A percentile compares a stretch with the other conserved stretches of the same genome.
Evolutionary conservation across 2,329 filamentous ascomycete genomes (phyloP).

Genomic region (Neofusicoccum ribis): DNA sequence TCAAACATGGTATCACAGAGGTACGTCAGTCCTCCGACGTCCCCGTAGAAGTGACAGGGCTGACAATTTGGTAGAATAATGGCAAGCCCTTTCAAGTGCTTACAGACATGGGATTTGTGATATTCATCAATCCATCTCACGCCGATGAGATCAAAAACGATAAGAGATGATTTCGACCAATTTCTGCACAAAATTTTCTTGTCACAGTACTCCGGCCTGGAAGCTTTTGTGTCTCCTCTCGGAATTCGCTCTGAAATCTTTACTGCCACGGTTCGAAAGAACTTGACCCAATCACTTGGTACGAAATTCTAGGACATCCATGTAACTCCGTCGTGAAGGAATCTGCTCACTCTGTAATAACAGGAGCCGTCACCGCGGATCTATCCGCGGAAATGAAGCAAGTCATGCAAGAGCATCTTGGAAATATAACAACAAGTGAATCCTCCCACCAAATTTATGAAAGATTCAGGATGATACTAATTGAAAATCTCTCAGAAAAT

Average conservation of each 20-base stretch:
- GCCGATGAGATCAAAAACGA: not conserved
- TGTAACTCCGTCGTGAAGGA: no score
- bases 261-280: not conserved
- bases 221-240: not conserved
- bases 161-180: not conserved
- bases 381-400: not conserved
- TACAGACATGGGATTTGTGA: not conserved
- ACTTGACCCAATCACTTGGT: conserved; percentile 1
- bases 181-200: not conserved
- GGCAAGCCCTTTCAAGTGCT: not conserved
- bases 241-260: not conserved
- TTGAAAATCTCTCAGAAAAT: not conserved
- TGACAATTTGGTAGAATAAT: not conserved
- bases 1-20: not conserved
- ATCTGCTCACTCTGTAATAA: not conserved
- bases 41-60: no score
- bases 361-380: not conserved
- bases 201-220: not conserved
- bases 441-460: not conserved
- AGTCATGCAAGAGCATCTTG: not conserved
- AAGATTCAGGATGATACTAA: not conserved
- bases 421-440: not conserved
- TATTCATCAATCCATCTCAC: not conserved
- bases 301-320: not conserved
- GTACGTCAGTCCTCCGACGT: not conserved